Evolutionary conservation across 345 rosid species (phyloP).

Genomic region (Ceriops zippeliana): DNA sequence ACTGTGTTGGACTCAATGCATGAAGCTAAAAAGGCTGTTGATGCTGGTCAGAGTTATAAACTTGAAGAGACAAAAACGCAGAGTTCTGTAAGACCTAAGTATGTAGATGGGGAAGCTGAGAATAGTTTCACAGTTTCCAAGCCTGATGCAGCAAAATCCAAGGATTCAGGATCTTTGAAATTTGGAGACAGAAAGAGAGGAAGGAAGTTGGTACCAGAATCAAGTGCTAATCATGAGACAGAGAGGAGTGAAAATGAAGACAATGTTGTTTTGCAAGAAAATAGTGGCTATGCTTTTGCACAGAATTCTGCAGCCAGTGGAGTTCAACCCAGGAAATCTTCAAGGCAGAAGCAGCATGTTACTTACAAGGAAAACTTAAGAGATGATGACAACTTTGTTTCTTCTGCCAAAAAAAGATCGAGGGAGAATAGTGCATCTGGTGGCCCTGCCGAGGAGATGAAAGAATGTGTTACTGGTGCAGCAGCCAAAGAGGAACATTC

Average conservation of each 20-base stretch:
- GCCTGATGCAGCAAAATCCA: slow-evolving; percentile 23
- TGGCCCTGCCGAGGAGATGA: slow-evolving; percentile 18
- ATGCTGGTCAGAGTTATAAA: slow-evolving; percentile 22
- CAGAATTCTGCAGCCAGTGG: slow-evolving; percentile 20
- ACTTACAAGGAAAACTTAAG: slow-evolving; percentile 31
- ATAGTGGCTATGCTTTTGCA: slow-evolving; percentile 18
- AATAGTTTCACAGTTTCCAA: slow-evolving; percentile 19
- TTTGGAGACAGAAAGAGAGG: slow-evolving; percentile 34
- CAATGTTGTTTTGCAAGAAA: slow-evolving; percentile 24
- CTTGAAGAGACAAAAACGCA: slow-evolving; percentile 24
- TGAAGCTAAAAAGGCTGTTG: slow-evolving; percentile 13
- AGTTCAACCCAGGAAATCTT: slow-evolving; percentile 41
- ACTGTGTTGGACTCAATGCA: slow-evolving; percentile 12
- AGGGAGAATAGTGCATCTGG: slow-evolving; percentile 21
- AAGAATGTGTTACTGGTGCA: slow-evolving; percentile 17
- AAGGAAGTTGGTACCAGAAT: slow-evolving; percentile 32
- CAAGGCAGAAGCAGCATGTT: slow-evolving; percentile 42
- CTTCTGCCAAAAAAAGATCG: slow-evolving; percentile 32
- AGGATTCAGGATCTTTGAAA: slow-evolving; percentile 22
- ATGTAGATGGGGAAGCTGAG: slow-evolving; percentile 20
- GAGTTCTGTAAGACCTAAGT: slow-evolving; percentile 7
- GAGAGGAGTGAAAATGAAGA: slow-evolving; percentile 20
- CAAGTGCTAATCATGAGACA: slow-evolving; percentile 35
- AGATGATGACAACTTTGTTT: slow-evolving; percentile 31
- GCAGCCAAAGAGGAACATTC: slow-evolving; percentile 22